Conservation (phyloP, 345 rosid species). For the Salix koriyanagi region DNA sequence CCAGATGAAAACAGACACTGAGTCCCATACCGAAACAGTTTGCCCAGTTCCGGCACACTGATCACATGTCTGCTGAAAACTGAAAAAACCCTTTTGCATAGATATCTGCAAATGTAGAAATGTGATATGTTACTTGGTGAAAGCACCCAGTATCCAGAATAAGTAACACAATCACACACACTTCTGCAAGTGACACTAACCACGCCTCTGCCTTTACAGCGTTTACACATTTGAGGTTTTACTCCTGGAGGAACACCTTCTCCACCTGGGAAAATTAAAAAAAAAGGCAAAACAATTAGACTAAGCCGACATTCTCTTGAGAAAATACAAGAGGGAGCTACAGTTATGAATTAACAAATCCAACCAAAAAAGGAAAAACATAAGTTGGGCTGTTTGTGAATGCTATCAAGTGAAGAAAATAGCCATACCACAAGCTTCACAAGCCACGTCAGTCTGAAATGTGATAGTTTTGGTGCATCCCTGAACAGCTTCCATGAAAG, state of each 20-base stretch:
- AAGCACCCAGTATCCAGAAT: background rate
- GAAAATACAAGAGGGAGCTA: background rate
- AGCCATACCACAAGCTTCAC: slow-evolving; percentile 84
- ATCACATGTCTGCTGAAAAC: slow-evolving; percentile 65
- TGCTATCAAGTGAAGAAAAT: background rate
- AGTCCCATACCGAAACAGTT: slow-evolving; percentile 56
- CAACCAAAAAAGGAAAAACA: background rate
- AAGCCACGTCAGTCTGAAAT: slow-evolving; percentile 77
- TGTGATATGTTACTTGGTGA: background rate
- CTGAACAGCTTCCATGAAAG: slow-evolving; percentile 99
- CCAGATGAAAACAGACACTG: background rate
- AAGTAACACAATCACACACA: background rate
- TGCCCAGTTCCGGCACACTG: slow-evolving; percentile 84
- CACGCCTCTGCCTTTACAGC: slow-evolving; percentile 88
- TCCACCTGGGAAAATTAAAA: slow-evolving; percentile 55
- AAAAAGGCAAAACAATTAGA: background rate
- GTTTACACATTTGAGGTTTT: slow-evolving; percentile 76
- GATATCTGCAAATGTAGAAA: slow-evolving; percentile 41
- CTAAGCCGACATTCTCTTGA: background rate
- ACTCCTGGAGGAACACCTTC: slow-evolving; percentile 98
- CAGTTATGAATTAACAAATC: background rate
- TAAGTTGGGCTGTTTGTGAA: background rate
- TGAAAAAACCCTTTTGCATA: slow-evolving; percentile 59
- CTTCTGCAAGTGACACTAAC: slow-evolving; percentile 38
- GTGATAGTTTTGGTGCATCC: slow-evolving; percentile 82